These are phyloP conservation scores for Coprinopsis sp. DNA, from an alignment of 768 basidiomycete genomes.

Conservation along the genomic window DNA sequence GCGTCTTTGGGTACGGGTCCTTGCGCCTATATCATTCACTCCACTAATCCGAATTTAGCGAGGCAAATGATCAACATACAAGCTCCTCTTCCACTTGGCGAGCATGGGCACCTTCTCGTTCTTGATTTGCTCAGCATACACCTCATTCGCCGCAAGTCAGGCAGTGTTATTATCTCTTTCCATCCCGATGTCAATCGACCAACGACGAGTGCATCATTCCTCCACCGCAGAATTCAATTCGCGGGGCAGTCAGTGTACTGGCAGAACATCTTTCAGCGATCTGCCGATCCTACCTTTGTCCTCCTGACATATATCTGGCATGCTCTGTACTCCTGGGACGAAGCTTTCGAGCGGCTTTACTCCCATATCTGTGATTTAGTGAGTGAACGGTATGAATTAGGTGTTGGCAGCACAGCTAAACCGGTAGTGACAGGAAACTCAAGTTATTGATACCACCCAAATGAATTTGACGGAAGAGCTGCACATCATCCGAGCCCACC, in stretches of 20 bases:
- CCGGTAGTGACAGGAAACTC: conserved; percentile 35
- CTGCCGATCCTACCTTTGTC: conserved; percentile 51
- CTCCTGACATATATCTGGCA: conserved; percentile 55
- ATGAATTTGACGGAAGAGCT: conserved; percentile 45
- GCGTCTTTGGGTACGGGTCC: conserved; percentile 1
- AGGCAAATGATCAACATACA: conserved; percentile 28
- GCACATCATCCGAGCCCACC: conserved; percentile 49
- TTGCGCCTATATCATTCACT: not conserved
- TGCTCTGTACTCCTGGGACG: conserved; percentile 58
- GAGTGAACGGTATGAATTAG: conserved; percentile 11
- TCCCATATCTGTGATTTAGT: conserved; percentile 46
- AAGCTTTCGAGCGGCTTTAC: conserved; percentile 51
- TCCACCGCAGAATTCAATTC: conserved; percentile 43
- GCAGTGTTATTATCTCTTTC: conserved; percentile 45
- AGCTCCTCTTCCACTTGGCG: conserved; percentile 17
- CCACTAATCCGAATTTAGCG: conserved; percentile 12
- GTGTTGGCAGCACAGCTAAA: too few relatives aligned
- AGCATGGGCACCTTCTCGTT: conserved; percentile 31
- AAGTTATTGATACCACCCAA: conserved; percentile 35
- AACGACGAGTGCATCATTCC: conserved; percentile 34
- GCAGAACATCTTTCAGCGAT: conserved; percentile 35
- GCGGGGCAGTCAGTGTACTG: conserved; percentile 47
- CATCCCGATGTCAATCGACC: conserved; percentile 32
- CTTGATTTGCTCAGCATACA: conserved; percentile 46
- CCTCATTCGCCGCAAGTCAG: conserved; percentile 35